Evolutionary conservation across 2,329 filamentous ascomycete species (phyloP).

Genomic region (Fusarium illudens): DNA sequence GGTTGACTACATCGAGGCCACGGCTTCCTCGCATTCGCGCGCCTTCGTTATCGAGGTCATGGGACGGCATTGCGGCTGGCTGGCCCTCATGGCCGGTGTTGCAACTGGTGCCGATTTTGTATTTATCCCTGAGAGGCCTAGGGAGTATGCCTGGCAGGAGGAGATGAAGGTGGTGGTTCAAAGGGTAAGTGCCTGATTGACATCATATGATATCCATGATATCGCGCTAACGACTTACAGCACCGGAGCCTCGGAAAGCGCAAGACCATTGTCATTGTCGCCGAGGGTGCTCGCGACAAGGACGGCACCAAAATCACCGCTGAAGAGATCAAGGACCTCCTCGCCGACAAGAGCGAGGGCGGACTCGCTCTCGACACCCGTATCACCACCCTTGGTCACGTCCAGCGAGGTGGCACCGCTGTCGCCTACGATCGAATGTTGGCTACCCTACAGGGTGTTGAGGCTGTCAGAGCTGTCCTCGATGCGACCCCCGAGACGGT

Average conservation of each 20-base stretch:
- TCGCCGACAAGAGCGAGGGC: slow-evolving; percentile 72
- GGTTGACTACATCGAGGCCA: slow-evolving; percentile 96
- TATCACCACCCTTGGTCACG: slow-evolving; percentile 94
- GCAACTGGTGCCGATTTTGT: slow-evolving; percentile 95
- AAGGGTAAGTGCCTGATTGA: slow-evolving; percentile 59
- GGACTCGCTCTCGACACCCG: slow-evolving; percentile 87
- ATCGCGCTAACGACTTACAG: slow-evolving; percentile 53
- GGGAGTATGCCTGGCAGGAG: slow-evolving; percentile 84
- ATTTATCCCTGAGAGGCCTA: slow-evolving; percentile 95
- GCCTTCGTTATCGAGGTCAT: slow-evolving; percentile 99
- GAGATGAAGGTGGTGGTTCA: slow-evolving; percentile 84
- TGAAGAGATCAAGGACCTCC: slow-evolving; percentile 82
- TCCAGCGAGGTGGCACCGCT: slow-evolving; percentile 92
- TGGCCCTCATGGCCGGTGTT: slow-evolving; percentile 95
- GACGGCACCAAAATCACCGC: slow-evolving; percentile 85
- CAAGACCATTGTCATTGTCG: slow-evolving; percentile 97
- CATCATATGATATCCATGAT: background rate
- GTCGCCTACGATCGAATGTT: slow-evolving; percentile 96
- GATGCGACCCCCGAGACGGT: slow-evolving; percentile 89
- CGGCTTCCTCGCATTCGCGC: slow-evolving; percentile 90
- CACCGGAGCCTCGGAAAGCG: slow-evolving; percentile 91
- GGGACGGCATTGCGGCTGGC: slow-evolving; percentile 97
- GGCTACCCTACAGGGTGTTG: slow-evolving; percentile 90
- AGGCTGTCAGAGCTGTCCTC: slow-evolving; percentile 90
- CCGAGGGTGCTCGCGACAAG: slow-evolving; percentile 90